Evolutionary conservation across 768 basidiomycete genomes (phyloP), one percentile per base, ranked within the genome.

Genomic region (Lentinula sp.): DNA sequence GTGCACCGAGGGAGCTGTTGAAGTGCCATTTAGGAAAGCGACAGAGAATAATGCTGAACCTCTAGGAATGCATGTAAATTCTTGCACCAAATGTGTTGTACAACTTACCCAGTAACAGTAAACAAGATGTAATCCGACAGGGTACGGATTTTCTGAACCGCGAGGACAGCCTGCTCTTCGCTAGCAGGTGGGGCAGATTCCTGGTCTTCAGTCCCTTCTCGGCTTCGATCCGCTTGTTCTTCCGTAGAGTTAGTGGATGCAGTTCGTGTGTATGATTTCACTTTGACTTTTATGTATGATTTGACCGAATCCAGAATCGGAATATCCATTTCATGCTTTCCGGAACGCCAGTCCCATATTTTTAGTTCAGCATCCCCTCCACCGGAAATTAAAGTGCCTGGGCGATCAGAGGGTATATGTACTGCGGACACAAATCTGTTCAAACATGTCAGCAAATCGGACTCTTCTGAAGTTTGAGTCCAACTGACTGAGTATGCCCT

Each of bases 291-390:
- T 21, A 86, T 75, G 61, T 78, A 85, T 0, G 80, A 81, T 59
- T 79, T 76, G 15, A 85, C 78, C 0, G 69, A 66, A 6, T 77
- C 71, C 61, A 72, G 70, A 18, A 95, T 75, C 4, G 71, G 66
- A 9, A 96, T 73, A 42, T 85, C 80, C 34, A 76, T 74, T 39
- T 79, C 70, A 40, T 84, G 69, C 39, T 66, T 65, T 0, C 94
- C 95, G 0, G 76, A 75, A 72, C 86, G 80, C 86, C 89, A 92
- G 63, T 91, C 82, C 91, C 91, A 95, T 7, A 93, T 62, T 67
- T 87, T 88, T 18, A 96, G 70, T 58, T 78, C 74, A 0, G 82
- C 75, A 66, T 98, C 96, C 0, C 95, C 96, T 10, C 96, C 96
- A 5, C 91, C 96, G 0, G 93, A 95, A 8, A 98, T 78, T 23